A percentile compares a stretch with the other conserved stretches of the same genome.
These are phyloP conservation scores for Didymella keratinophila DNA, from an alignment of 2,329 filamentous ascomycete genomes.

Conservation along the genomic window DNA sequence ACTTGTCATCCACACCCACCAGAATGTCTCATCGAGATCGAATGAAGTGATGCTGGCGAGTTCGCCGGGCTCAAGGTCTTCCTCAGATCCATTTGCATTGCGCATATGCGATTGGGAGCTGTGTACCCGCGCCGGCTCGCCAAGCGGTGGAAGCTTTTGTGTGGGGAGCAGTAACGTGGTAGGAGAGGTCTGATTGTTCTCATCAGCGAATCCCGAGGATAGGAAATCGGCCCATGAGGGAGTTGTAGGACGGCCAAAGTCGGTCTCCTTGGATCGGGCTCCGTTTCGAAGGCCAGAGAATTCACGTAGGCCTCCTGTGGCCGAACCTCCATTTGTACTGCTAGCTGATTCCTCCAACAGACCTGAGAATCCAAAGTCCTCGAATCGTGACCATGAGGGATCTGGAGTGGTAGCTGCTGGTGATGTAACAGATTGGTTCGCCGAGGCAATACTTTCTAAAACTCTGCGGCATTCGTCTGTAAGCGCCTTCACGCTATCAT, in stretches of 20 bases:
- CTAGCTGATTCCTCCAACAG: constrained; percentile 71
- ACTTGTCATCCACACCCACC: constrained; percentile 99
- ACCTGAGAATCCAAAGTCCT: constrained; percentile 89
- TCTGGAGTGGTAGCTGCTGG: constrained; percentile 65
- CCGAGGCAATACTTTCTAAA: constrained; percentile 83
- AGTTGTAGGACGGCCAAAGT: constrained; percentile 83
- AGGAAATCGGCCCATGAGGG: constrained; percentile 99
- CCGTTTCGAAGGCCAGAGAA: constrained; percentile 76
- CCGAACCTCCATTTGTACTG: constrained; percentile 39
- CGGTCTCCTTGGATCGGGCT: constrained; percentile 71
- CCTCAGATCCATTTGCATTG: constrained; percentile 71
- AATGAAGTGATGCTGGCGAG: constrained; percentile 88
- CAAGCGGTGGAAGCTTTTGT: constrained; percentile 90
- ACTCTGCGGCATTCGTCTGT: constrained; percentile 95
- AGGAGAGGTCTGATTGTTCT: constrained; percentile 68
- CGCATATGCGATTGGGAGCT: constrained; percentile 82
- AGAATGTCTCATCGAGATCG: constrained; percentile 93
- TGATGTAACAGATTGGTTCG: constrained; percentile 79
- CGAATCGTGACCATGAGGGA: constrained; percentile 95
- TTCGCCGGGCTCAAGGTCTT: constrained; percentile 86
- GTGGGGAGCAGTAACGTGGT: constrained; percentile 82
- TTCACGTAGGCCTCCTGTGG: constrained; percentile 63
- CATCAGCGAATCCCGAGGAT: constrained; percentile 88
- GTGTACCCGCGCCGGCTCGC: constrained; percentile 70
- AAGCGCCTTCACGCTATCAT: constrained; percentile 85